phyloP scores from a whole-genome alignment of 2,329 filamentous ascomycete genomes.

The Pochonia chlamydosporia region DNA sequence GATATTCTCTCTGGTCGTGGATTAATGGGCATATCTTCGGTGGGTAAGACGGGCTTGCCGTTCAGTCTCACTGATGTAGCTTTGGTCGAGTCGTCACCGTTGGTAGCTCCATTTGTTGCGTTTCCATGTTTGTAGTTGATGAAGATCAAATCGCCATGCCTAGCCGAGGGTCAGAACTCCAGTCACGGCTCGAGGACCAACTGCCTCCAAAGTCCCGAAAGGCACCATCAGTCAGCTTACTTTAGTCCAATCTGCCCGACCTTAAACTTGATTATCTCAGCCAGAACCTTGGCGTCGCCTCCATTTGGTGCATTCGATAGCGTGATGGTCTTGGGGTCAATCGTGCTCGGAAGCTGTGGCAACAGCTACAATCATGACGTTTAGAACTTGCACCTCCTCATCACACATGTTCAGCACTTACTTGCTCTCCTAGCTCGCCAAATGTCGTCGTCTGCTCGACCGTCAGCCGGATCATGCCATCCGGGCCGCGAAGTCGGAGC shows the following conservation, averaged over 20 bases:
- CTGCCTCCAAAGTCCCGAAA: slow-evolving; percentile 12
- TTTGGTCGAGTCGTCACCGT: slow-evolving; percentile 29
- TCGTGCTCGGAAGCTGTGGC: slow-evolving; percentile 53
- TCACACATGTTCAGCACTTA: slow-evolving; percentile 19
- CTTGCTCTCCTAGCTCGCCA: slow-evolving; percentile 49
- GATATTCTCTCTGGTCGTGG: slow-evolving; percentile 57
- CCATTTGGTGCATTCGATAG: slow-evolving; percentile 57
- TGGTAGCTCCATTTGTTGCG: slow-evolving; percentile 24
- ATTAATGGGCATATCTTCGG: slow-evolving; percentile 61
- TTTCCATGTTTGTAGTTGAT: slow-evolving; percentile 67
- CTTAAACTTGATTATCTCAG: slow-evolving; percentile 50
- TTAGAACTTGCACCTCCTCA: background rate
- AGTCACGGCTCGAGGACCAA: background rate
- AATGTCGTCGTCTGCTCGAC: slow-evolving; percentile 73
- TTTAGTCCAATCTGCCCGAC: slow-evolving; percentile 55
- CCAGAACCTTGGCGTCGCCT: slow-evolving; percentile 52
- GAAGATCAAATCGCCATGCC: slow-evolving; percentile 89
- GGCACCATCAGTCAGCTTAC: slow-evolving; percentile 28
- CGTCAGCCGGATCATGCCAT: slow-evolving; percentile 84
- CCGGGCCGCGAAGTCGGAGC: slow-evolving; percentile 80
- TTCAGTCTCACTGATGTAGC: slow-evolving; percentile 64
- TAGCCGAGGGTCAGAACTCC: slow-evolving; percentile 30
- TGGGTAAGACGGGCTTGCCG: slow-evolving; percentile 65
- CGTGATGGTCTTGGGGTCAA: slow-evolving; percentile 53
- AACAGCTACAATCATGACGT: slow-evolving; percentile 41